Evolutionary conservation across 495 filamentous ascomycete genomes (phyloP).

Genomic region (Neurospora hispaniola): DNA sequence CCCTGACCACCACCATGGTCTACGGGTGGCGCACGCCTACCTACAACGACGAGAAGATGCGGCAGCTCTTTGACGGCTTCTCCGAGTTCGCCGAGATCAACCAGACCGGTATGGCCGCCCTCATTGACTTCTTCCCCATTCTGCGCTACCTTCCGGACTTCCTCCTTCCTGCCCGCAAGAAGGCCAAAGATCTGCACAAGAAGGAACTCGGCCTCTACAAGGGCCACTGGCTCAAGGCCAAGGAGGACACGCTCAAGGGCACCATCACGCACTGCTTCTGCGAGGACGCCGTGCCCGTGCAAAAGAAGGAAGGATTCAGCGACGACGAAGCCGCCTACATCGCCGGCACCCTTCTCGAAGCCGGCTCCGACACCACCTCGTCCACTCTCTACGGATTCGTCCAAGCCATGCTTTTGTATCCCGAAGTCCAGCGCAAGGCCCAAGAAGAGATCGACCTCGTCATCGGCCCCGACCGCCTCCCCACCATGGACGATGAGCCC

Average conservation of each 20-base stretch:
- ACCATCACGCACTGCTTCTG: slow-evolving; percentile 30
- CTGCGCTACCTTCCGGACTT: slow-evolving; percentile 32
- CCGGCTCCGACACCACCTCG: slow-evolving; percentile 48
- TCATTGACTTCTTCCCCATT: slow-evolving; percentile 35
- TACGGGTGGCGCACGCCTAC: slow-evolving; percentile 41
- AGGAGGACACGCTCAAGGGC: slow-evolving; percentile 15
- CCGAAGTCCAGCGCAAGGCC: slow-evolving; percentile 35
- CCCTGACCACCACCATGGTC: slow-evolving; percentile 46
- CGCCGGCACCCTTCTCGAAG: slow-evolving; percentile 43
- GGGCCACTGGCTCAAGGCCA: slow-evolving; percentile 24
- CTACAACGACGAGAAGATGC: slow-evolving; percentile 40
- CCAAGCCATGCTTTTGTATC: slow-evolving; percentile 46
- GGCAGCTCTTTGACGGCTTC: slow-evolving; percentile 45
- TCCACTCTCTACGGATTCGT: slow-evolving; percentile 45
- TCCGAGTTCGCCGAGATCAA: slow-evolving; percentile 37
- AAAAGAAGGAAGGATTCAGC: slow-evolving; percentile 28
- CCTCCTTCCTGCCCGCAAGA: slow-evolving; percentile 20
- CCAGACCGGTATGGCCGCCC: slow-evolving; percentile 25
- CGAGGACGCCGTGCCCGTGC: slow-evolving; percentile 27
- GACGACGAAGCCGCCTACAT: slow-evolving; percentile 34
- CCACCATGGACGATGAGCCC: slow-evolving; percentile 39
- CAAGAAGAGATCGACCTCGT: slow-evolving; percentile 48
- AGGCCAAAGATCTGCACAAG: slow-evolving; percentile 21
- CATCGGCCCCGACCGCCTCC: slow-evolving; percentile 36
- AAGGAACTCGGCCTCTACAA: slow-evolving; percentile 22